Base-by-base conservation (phyloP, 805 yeast species). In the Brettanomyces naardenensis region DNA sequence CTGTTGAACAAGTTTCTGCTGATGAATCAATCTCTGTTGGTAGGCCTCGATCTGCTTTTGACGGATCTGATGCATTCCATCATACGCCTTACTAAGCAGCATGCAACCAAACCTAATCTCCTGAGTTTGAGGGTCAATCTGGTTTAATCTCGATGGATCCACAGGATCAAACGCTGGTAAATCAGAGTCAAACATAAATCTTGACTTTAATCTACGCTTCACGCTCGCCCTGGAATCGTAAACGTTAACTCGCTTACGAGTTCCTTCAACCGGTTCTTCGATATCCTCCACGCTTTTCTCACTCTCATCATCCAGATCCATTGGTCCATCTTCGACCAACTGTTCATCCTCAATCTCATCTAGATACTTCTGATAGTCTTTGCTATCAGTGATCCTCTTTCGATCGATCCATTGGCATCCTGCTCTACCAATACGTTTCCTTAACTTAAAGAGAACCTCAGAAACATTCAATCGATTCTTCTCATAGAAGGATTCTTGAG, bases 71-170 rank as follows among this genome's bases (percentile, higher is more conserved):
- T 17, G 89, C 81, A 53, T 88, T 87, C 49, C 86, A 38, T 88
- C 96, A 53, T 84, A 84, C 0, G 96, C 80, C 58, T 89, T 90
- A 4, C 92, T 76, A 30, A 88, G 66, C 23, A 90, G 61, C 96
- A 88, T 88, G 5, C 95, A 76, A 6, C 96, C 95, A 61, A 89
- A 89, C 42, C 97, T 68, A 22, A 90, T 84, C 1, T 84, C 79
- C 59, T 89, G 97, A 1, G 96, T 88, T 36, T 80, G 90, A 38
- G 80, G 80, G 11, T 87, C 75, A 30, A 89, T 86, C 45, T 82
- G 81, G 53, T 89, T 89, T 49, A 89, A 68, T 39, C 73, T 71
- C 0, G 95, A 78, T 0, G 97, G 96, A 57, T 87, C 95, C 42
- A 85, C 67, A 26, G 81, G 82, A 30, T 64, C 68, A 51, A 59